phyloP scores from a whole-genome alignment of 148 eudicot genomes.

The Rheum nobile region DNA sequence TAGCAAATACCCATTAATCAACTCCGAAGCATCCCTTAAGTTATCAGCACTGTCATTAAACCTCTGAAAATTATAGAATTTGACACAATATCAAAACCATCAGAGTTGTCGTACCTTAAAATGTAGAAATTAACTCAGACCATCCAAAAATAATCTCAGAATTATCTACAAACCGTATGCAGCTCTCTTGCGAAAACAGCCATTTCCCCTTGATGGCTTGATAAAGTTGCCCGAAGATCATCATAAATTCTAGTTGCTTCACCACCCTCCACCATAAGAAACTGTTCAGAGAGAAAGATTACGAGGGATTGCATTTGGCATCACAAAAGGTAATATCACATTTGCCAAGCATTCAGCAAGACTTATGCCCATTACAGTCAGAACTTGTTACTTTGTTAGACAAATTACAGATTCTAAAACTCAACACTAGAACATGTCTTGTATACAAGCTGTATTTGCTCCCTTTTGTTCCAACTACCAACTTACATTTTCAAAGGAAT shows the following conservation, averaged over 20 bases:
- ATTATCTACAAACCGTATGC: constrained; percentile 45
- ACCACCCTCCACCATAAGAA: constrained; percentile 48
- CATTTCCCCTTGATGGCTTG: constrained; percentile 79
- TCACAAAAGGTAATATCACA: not conserved
- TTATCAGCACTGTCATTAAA: constrained; percentile 48
- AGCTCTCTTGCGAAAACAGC: constrained; percentile 78
- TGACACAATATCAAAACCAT: not conserved
- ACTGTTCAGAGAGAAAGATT: constrained; percentile 23
- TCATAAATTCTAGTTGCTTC: constrained; percentile 62
- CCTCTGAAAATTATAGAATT: constrained; percentile 34
- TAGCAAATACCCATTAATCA: constrained; percentile 40
- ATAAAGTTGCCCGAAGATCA: constrained; percentile 63
- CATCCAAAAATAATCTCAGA: not conserved
- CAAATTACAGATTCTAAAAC: too few relatives aligned
- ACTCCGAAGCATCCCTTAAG: constrained; percentile 48
- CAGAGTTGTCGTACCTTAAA: not conserved
- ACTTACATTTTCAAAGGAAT: constrained; percentile 57
- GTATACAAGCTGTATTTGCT: too few relatives aligned
- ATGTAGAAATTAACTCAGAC: not conserved
- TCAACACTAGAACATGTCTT: too few relatives aligned
- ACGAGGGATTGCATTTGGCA: not conserved
- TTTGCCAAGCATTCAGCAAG: not conserved
- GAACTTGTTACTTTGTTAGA: too few relatives aligned
- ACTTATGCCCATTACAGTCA: not conserved
- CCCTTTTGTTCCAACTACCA: constrained; percentile 8